phyloP scores from a whole-genome alignment of 257 asterid genomes.

The Solanum acaule region DNA sequence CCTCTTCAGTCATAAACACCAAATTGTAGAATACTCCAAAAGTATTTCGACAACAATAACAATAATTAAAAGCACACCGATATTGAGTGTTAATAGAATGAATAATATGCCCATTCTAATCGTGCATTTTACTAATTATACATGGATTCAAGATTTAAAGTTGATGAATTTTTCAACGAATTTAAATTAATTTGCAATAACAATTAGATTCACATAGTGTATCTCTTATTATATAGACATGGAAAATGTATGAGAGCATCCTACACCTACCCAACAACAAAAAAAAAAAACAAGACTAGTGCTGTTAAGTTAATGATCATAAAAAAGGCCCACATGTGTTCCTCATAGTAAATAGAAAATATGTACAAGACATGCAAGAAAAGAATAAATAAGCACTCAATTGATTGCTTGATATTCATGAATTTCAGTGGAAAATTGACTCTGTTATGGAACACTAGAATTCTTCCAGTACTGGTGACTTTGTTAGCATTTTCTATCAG shows the following conservation, averaged over 20 bases:
- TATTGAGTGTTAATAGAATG: not conserved
- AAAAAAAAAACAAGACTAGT: not conserved
- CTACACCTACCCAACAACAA: not conserved
- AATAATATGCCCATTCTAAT: not conserved
- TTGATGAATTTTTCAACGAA: fast-evolving
- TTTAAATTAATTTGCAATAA: no score
- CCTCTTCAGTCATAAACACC: not conserved
- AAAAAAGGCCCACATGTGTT: not conserved
- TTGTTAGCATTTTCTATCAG: not conserved
- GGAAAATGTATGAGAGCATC: not conserved
- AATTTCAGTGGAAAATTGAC: not conserved
- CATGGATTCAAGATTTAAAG: not conserved
- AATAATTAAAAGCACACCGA: not conserved
- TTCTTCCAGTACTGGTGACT: not conserved
- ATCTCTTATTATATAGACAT: not conserved
- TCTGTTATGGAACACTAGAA: not conserved
- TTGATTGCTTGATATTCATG: not conserved
- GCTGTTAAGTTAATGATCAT: not conserved
- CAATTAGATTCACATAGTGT: not conserved
- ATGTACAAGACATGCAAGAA: not conserved
- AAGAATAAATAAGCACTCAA: not conserved
- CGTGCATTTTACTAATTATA: not conserved
- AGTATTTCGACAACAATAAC: not conserved
- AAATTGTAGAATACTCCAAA: not conserved
- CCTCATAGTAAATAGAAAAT: not conserved